Percentiles rank a stretch among this genome's conserved stretches.
These are phyloP conservation scores for Vachellia pachyceras DNA, from an alignment of 306 rosid species.

Conservation along the genomic window DNA sequence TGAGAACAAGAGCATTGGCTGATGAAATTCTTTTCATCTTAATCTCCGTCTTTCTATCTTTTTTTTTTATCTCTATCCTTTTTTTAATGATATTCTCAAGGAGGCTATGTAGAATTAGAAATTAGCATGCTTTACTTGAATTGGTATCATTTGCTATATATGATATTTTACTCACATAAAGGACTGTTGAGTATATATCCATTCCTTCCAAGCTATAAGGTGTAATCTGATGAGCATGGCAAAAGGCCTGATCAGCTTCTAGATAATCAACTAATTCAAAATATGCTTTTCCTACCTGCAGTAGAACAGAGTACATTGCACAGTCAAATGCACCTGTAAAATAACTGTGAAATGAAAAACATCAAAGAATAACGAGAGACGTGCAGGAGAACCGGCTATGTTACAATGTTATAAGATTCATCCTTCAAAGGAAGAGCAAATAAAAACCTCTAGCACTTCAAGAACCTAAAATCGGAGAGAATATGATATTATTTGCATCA, in stretches of 20 bases:
- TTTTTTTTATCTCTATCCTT: neutral
- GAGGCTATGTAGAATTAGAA: constrained; percentile 19
- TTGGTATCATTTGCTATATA: neutral
- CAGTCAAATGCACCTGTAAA: constrained; percentile 23
- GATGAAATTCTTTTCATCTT: neutral
- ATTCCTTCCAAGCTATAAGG: constrained; percentile 96
- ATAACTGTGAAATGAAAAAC: constrained; percentile 1
- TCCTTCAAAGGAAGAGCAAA: neutral
- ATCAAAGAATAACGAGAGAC: constrained; percentile 19
- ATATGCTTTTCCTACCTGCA: constrained; percentile 92
- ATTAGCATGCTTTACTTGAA: constrained; percentile 13
- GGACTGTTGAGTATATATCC: constrained; percentile 97
- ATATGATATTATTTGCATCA: neutral
- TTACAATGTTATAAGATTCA: neutral
- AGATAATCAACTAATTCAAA: constrained; percentile 90
- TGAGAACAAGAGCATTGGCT: neutral
- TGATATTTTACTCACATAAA: constrained; percentile 73
- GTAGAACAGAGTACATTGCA: constrained; percentile 28
- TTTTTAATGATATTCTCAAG: constrained; percentile 15
- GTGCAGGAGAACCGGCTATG: neutral
- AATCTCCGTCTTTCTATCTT: neutral
- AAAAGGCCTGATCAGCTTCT: constrained; percentile 89
- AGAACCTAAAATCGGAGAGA: constrained; percentile 6
- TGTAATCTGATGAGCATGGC: constrained; percentile 77
- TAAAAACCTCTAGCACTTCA: constrained; percentile 6